Evolutionary conservation across 257 asterid species (phyloP), one percentile per base, ranked within the genome.

Genomic region (Lycium barbarum): DNA sequence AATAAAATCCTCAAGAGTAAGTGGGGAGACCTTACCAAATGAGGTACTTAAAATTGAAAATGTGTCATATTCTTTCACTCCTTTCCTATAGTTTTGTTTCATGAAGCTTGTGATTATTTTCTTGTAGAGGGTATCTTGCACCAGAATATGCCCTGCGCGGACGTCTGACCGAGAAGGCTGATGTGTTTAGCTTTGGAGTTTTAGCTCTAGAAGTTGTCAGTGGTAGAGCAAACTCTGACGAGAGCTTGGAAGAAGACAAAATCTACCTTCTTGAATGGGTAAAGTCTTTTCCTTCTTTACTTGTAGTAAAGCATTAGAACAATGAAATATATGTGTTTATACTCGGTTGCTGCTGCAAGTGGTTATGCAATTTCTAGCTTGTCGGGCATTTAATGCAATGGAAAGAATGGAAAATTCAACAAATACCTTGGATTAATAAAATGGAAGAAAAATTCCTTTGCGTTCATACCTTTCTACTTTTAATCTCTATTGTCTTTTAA

Each of bases 61-160:
- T 58, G 65, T 18, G 5, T 53, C 17, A 9, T 36, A 43, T 58
- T 80, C 63, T 58, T 81, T 59, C 4, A 76, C 35, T 36, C 51
- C 57, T 35, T 63, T 58, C 35, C 51, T 45, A 22, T 12, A 20
- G 40, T 74, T 74, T 49, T 6, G 81, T 49, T 74, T 49, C 62
- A 49, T 49, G 43, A 36, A 15, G 9, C 81, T 3, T 9, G 20
- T 74, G 35, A 12, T 8, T 0, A 74, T 49, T 36, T 80, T 80
- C 18, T 20, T 86, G 83, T 73, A 93, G 97, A 53, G 97, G 97
- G 59, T 93, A 93, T 88, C 91, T 93, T 80, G 97, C 95, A 18
- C 97, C 95, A 5, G 97, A 93, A 80, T 93, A 93, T 71, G 97
- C 95, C 10, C 89, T 93, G 94, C 93, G 93, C 13, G 95, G 97